Evolutionary conservation across 2,329 filamentous ascomycete species (phyloP).

Genomic region (Colletotrichum australisinense): DNA sequence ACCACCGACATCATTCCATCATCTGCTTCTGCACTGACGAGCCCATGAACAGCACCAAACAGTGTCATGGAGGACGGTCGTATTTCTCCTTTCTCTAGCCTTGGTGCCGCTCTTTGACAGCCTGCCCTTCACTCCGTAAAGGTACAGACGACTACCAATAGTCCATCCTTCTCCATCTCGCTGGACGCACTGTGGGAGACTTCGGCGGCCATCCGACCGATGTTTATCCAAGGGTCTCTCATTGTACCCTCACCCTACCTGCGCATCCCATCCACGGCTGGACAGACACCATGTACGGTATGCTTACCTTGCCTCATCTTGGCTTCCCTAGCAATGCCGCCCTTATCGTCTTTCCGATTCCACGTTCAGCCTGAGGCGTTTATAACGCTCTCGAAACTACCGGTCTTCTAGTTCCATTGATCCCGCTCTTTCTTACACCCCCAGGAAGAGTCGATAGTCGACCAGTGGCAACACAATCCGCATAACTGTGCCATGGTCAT

Average conservation of each 20-base stretch:
- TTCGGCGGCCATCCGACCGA: conserved; percentile 27
- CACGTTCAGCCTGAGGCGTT: neutral
- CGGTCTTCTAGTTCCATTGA: neutral
- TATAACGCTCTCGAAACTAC: neutral
- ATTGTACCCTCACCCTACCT: conserved; percentile 4
- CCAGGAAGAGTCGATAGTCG: neutral
- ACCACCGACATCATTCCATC: neutral
- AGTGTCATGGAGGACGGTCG: neutral
- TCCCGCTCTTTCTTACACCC: neutral
- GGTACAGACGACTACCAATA: neutral
- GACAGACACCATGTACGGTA: neutral
- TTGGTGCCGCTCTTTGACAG: neutral
- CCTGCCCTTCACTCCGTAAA: neutral
- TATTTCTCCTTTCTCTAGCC: neutral
- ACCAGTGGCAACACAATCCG: neutral
- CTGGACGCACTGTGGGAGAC: conserved; percentile 7
- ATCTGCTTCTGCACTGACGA: neutral
- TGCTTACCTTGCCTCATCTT: conserved; percentile 5
- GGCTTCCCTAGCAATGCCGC: conserved; percentile 5
- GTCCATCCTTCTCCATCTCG: neutral
- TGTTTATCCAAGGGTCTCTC: conserved; percentile 6
- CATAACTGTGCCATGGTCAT: neutral
- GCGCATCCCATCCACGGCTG: conserved; percentile 5
- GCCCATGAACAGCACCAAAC: neutral
- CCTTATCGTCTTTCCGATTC: neutral